These are phyloP conservation scores for Pseudozyma tsukubaensis DNA, from an alignment of 1,284 basidiomycete genomes.

Conservation along the genomic window DNA sequence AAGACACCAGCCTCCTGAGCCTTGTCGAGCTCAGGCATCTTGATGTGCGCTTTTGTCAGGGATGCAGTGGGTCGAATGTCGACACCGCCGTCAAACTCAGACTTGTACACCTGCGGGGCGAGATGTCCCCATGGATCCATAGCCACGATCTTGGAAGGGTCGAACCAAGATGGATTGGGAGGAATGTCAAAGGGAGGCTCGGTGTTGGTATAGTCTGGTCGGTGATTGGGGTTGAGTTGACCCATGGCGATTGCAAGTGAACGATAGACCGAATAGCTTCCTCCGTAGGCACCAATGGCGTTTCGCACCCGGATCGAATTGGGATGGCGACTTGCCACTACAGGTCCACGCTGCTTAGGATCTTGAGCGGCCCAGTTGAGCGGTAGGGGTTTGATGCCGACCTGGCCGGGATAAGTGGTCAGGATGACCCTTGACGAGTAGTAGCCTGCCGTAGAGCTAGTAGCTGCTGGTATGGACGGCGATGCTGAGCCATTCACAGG, in stretches of 20 bases:
- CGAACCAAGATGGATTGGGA: slow-evolving; percentile 83
- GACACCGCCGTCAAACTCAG: slow-evolving; percentile 66
- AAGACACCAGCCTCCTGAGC: slow-evolving; percentile 79
- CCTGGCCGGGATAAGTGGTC: slow-evolving; percentile 62
- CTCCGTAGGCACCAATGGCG: slow-evolving; percentile 91
- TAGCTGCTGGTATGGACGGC: slow-evolving; percentile 23
- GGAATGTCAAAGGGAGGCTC: slow-evolving; percentile 88
- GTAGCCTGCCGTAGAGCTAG: slow-evolving; percentile 42
- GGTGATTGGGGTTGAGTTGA: slow-evolving; percentile 78
- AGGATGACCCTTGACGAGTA: slow-evolving; percentile 58
- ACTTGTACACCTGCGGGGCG: slow-evolving; percentile 80
- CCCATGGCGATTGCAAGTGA: slow-evolving; percentile 82
- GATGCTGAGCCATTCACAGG: slow-evolving; percentile 26
- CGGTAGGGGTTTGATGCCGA: slow-evolving; percentile 78
- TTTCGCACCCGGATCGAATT: slow-evolving; percentile 88
- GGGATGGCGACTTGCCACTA: slow-evolving; percentile 87
- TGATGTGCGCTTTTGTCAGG: slow-evolving; percentile 84
- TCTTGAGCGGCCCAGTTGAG: slow-evolving; percentile 84
- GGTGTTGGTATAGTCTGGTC: slow-evolving; percentile 78
- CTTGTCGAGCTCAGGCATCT: slow-evolving; percentile 90
- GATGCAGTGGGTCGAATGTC: slow-evolving; percentile 71
- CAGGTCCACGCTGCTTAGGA: slow-evolving; percentile 80
- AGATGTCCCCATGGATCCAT: slow-evolving; percentile 96
- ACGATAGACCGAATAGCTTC: slow-evolving; percentile 93
- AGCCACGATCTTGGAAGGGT: slow-evolving; percentile 85